phyloP scores from a whole-genome alignment of 495 filamentous ascomycete genomes.

The Penicillium angulare region DNA sequence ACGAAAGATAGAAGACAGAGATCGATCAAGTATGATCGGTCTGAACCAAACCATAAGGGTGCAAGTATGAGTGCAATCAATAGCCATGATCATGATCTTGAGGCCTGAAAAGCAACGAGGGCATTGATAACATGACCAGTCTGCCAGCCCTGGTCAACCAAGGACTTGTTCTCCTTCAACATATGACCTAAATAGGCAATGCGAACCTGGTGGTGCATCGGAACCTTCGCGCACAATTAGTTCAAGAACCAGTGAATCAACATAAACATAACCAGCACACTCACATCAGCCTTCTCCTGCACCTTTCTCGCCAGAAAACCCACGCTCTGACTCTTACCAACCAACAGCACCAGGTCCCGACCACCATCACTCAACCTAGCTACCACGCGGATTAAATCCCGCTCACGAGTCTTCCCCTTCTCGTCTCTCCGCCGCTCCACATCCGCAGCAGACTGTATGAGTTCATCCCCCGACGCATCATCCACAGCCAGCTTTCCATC shows the following conservation, averaged over 20 bases:
- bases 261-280: no score
- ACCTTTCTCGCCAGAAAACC: constrained; percentile 60
- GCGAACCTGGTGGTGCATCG: constrained; percentile 54
- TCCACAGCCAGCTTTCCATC: constrained; percentile 44
- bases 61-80: neutral
- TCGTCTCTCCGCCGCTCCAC: constrained; percentile 62
- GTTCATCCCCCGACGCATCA: constrained; percentile 46
- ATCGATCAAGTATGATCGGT: neutral
- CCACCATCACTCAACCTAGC: constrained; percentile 69
- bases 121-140: constrained; percentile 77
- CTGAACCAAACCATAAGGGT: neutral
- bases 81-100: constrained; percentile 35
- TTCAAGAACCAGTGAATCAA: neutral
- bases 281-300: constrained; percentile 63
- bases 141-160: constrained; percentile 72
- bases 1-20: constrained; percentile 1
- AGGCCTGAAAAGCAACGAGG: constrained; percentile 55
- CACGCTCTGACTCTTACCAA: constrained; percentile 62
- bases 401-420: constrained; percentile 55
- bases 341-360: constrained; percentile 59
- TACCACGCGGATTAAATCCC: constrained; percentile 55
- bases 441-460: constrained; percentile 44
- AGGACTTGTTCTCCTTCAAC: constrained; percentile 62
- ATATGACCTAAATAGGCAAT: constrained; percentile 79
- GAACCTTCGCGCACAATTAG: constrained; percentile 33